Conservation (phyloP, 371 early-diverging fungal genomes). For the Chytridiales sp. region DNA sequence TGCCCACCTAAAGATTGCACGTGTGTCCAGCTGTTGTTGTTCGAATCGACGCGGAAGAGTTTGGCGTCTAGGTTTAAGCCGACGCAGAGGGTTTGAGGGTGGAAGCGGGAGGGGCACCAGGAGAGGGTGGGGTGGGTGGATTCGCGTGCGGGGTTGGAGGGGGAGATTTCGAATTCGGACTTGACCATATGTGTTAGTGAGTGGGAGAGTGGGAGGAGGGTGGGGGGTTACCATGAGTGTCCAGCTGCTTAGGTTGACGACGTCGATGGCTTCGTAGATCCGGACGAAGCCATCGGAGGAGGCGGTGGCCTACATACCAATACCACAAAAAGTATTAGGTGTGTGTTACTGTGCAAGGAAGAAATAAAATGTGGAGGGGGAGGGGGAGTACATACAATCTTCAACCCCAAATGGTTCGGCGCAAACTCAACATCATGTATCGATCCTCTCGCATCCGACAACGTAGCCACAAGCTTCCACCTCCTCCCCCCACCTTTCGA, state of each 20-base stretch:
- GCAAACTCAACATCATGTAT: conserved; percentile 89
- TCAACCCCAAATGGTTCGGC: conserved; percentile 71
- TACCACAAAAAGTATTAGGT: background rate
- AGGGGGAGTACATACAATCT: conserved; percentile 54
- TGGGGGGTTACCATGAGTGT: conserved; percentile 58
- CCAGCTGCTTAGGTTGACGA: conserved; percentile 78
- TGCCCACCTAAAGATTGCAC: conserved; percentile 67
- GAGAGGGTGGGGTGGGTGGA: conserved; percentile 64
- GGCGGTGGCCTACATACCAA: conserved; percentile 65
- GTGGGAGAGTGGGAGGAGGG: background rate
- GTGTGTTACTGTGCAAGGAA: background rate
- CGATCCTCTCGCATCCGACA: conserved; percentile 71
- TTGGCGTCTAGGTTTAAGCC: conserved; percentile 51
- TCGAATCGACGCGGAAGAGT: conserved; percentile 1
- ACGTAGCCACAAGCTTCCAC: conserved; percentile 66
- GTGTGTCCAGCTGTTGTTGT: conserved; percentile 64
- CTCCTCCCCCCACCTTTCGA: conserved; percentile 53
- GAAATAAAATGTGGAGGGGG: conserved; percentile 11
- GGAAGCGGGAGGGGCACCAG: conserved; percentile 85
- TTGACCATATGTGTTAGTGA: conserved; percentile 5
- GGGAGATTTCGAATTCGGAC: conserved; percentile 41
- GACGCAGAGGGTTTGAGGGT: conserved; percentile 79
- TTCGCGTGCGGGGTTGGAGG: no score
- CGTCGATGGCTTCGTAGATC: conserved; percentile 88
- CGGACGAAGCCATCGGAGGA: conserved; percentile 85